Base-by-base conservation (phyloP, 148 eudicot genomes). In the Rhododendron ferrugineum region DNA sequence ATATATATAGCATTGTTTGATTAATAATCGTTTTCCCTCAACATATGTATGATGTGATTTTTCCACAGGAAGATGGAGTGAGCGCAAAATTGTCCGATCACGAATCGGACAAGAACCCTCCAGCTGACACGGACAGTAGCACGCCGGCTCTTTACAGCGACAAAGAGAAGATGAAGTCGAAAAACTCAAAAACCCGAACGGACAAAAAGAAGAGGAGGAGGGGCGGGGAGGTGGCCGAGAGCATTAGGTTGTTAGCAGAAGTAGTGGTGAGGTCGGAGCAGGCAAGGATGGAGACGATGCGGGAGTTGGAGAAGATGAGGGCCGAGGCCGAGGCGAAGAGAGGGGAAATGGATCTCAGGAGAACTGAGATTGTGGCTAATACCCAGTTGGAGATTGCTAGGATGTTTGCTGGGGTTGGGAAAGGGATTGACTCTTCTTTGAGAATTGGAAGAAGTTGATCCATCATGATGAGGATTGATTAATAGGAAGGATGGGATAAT, bases 321-420 rank as follows among this genome's bases (percentile, higher is more conserved):
- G 94, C 90, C 0, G 98, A 96, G 15, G 94, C 93, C 0, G 98
- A 96, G 77, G 92, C 89, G 36, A 96, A 91, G 87, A 94, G 98
- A 85, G 95, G 92, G 0, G 98, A 96, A 85, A 84, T 93, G 86
- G 98, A 96, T 66, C 93, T 96, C 56, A 94, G 89, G 83, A 86
- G 94, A 80, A 96, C 98, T 3, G 94, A 96, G 93, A 94, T 96
- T 46, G 90, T 93, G 82, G 96, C 98, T 0, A 93, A 92, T 81
- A 96, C 98, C 14, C 98, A 96, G 84, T 85, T 96, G 87, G 94
- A 96, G 90, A 96, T 96, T 90, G 98, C 98, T 52, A 88, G 87
- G 92, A 85, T 96, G 82, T 96, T 96, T 86, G 98, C 98, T 1
- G 86, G 88, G 28, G 73, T 85, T 86, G 89, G 89, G 28, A 91